Conservation (phyloP, 2,329 filamentous ascomycete species). For the Alternaria ethzedia region DNA sequence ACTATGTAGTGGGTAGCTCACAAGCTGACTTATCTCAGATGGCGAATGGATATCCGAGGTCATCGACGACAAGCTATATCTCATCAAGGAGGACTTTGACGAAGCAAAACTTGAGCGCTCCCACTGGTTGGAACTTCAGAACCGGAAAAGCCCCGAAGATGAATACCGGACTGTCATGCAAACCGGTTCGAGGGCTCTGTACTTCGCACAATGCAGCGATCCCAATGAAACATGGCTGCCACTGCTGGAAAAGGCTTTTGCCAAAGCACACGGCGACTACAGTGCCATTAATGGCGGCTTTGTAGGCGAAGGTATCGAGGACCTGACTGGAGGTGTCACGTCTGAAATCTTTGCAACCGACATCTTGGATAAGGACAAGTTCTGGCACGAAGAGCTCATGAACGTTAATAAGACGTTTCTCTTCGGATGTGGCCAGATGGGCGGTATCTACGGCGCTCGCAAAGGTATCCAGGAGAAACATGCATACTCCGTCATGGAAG, state of each 20-base stretch:
- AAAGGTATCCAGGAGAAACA: conserved; percentile 56
- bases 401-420: conserved; percentile 82
- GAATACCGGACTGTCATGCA: conserved; percentile 73
- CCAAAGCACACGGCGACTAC: conserved; percentile 84
- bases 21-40: conserved; percentile 56
- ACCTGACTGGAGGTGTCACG: conserved; percentile 71
- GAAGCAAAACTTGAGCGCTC: conserved; percentile 74
- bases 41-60: conserved; percentile 93
- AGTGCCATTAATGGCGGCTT: conserved; percentile 76
- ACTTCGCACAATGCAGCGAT: conserved; percentile 77
- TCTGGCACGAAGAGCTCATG: conserved; percentile 82
- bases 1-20: background rate
- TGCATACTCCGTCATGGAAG: conserved; percentile 66
- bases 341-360: conserved; percentile 72
- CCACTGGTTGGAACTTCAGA: conserved; percentile 73
- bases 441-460: conserved; percentile 66
- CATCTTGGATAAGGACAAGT: conserved; percentile 78
- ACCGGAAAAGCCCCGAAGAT: conserved; percentile 73
- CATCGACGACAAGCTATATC: conserved; percentile 87
- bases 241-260: conserved; percentile 81
- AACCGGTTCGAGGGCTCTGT: conserved; percentile 76
- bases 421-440: conserved; percentile 73
- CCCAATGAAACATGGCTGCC: conserved; percentile 85
- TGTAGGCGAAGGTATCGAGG: conserved; percentile 67
- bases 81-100: conserved; percentile 83